Evolutionary conservation across 2,329 filamentous ascomycete species (phyloP), one percentile per base, ranked within the genome.

Genomic region (Arthrinium phaeospermum): DNA sequence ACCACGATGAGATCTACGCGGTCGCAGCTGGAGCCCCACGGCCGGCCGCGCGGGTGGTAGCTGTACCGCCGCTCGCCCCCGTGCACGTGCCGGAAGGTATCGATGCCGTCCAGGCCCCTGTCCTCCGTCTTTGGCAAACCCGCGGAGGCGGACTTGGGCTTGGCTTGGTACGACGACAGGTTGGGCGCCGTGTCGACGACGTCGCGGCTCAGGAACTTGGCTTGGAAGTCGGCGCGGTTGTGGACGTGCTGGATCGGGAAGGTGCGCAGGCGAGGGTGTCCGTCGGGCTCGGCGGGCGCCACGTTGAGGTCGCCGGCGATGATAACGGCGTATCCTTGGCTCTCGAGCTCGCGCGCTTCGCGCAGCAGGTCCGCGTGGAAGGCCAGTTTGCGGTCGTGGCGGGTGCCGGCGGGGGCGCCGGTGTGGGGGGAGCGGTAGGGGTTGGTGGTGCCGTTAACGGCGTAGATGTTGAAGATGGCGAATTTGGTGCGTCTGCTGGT

Each of bases 281-380:
- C 87, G 27, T 68, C 70, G 30, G 51, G 70, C 47, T 57, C 41
- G 24, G 13, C 49, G 12, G 78, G 81, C 6, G 87, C 87, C 30
- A 89, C 80, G 70, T 90, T 89, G 76, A 89, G 80, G 73, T 89
- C 87, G 0, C 88, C 86, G 0, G 85, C 84, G 0, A 90, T 76
- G 3, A 90, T 76, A 1, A 89, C 82, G 6, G 79, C 57, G 72
- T 83, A 86, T 0, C 85, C 85, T 8, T 80, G 71, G 1, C 69
- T 27, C 75, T 88, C 83, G 7, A 88, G 78, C 2, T 70, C 68
- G 10, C 82, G 77, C 30, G 82, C 84, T 73, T 89, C 86, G 24
- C 81, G 77, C 67, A 85, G 81, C 47, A 90, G 81, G 0, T 82
- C 77, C 2, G 76, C 73, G 72, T 90, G 86, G 47, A 89, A 85